phyloP scores from a whole-genome alignment of 495 filamentous ascomycete genomes.

The Chaetomium fimeti region DNA sequence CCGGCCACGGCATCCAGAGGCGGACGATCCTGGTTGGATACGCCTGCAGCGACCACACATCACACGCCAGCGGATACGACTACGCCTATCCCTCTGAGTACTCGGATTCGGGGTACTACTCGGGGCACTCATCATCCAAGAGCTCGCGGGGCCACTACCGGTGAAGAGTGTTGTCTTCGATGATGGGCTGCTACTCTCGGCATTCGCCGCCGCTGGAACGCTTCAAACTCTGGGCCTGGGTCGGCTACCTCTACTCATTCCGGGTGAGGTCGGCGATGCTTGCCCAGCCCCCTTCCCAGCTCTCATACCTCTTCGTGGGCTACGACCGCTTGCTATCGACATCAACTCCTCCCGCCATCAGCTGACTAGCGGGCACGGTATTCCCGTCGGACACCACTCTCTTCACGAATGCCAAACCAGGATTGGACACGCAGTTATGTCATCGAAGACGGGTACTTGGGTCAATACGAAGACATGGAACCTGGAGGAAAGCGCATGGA shows the following conservation, averaged over 20 bases:
- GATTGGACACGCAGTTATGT: conserved; percentile 31
- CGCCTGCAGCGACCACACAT: conserved; percentile 56
- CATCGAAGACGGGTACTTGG: conserved; percentile 33
- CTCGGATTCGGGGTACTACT: conserved; percentile 55
- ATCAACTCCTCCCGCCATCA: conserved; percentile 43
- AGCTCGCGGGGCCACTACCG: conserved; percentile 44
- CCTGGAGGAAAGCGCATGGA: not conserved
- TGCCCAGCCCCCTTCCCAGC: conserved; percentile 46
- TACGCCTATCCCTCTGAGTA: conserved; percentile 36
- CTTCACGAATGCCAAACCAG: conserved; percentile 29
- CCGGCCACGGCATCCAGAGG: conserved; percentile 67
- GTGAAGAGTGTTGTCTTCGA: conserved; percentile 56
- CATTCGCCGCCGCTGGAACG: conserved; percentile 45
- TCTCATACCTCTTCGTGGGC: conserved; percentile 48
- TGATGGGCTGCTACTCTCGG: conserved; percentile 49
- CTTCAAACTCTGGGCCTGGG: conserved; percentile 50
- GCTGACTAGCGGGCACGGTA: conserved; percentile 10
- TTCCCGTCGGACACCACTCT: not conserved
- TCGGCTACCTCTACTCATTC: conserved; percentile 52
- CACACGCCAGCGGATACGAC: conserved; percentile 24
- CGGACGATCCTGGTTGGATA: conserved; percentile 81
- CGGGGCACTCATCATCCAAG: conserved; percentile 39
- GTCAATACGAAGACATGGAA: not conserved
- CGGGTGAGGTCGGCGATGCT: conserved; percentile 44
- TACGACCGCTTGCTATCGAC: conserved; percentile 48